Conservation (phyloP, 257 asterid genomes). For the Nicotiana otophora region DNA sequence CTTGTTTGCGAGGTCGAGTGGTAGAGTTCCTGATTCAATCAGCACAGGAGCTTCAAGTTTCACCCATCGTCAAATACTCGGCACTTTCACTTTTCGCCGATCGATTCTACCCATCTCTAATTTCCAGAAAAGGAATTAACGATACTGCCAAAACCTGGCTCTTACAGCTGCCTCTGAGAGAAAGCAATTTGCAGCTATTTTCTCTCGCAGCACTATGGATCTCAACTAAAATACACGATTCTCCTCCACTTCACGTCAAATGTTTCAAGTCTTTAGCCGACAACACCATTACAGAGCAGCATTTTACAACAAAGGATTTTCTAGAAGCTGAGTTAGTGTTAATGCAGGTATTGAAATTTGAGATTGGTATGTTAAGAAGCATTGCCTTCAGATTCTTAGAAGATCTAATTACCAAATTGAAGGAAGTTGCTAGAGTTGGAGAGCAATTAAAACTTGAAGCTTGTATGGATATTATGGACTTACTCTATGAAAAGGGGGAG, state of each 20-base stretch:
- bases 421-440: constrained; percentile 59
- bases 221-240: constrained; percentile 83
- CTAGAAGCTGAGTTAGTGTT: constrained; percentile 70
- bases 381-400: constrained; percentile 39
- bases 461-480: constrained; percentile 80
- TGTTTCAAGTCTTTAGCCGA: constrained; percentile 48
- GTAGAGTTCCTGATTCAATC: constrained; percentile 29
- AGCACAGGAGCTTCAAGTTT: constrained; percentile 39
- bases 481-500: constrained; percentile 71
- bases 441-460: constrained; percentile 49
- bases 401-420: constrained; percentile 51
- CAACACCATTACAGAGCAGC: constrained; percentile 61
- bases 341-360: constrained; percentile 70
- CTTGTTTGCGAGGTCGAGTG: constrained; percentile 20
- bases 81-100: constrained; percentile 67
- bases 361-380: constrained; percentile 43
- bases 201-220: constrained; percentile 77
- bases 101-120: constrained; percentile 62
- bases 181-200: constrained; percentile 88
- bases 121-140: constrained; percentile 9
- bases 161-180: constrained; percentile 45
- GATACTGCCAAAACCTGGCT: constrained; percentile 48
- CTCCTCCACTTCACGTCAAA: constrained; percentile 53
- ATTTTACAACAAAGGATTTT: constrained; percentile 59
- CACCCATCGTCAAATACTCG: constrained; percentile 70